phyloP scores from a whole-genome alignment of 1,284 basidiomycete genomes.

The Anthracocystis panici-leucophaei region DNA sequence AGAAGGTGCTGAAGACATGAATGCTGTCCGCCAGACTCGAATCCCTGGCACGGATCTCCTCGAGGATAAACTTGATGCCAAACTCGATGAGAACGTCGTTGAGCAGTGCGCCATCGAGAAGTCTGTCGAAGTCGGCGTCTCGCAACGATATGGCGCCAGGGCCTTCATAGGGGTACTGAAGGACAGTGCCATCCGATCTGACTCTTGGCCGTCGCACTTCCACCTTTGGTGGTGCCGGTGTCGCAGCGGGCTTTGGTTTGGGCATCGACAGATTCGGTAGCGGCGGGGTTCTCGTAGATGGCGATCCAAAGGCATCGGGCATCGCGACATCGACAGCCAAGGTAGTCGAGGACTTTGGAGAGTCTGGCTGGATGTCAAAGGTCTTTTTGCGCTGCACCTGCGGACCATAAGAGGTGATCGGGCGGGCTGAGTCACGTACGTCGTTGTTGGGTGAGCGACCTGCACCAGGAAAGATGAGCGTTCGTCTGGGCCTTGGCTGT shows the following conservation, averaged over 20 bases:
- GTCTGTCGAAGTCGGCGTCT: conserved; percentile 48
- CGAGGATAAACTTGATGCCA: conserved; percentile 81
- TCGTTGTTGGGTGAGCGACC: conserved; percentile 5
- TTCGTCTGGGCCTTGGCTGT: conserved; percentile 7
- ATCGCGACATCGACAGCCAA: conserved; percentile 9
- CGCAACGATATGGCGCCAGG: conserved; percentile 54
- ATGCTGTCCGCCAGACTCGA: conserved; percentile 79
- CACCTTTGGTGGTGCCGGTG: background rate
- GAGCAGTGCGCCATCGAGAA: conserved; percentile 71
- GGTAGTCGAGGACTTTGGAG: conserved; percentile 15
- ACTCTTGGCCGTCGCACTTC: background rate
- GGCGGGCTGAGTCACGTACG: background rate
- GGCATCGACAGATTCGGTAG: conserved; percentile 5
- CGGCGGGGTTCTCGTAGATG: background rate
- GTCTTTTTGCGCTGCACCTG: conserved; percentile 16
- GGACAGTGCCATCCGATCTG: conserved; percentile 20
- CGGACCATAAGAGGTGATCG: background rate
- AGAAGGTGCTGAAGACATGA: conserved; percentile 95
- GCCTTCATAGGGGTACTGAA: conserved; percentile 56
- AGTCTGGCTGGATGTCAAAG: conserved; percentile 32
- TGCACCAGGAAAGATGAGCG: conserved; percentile 26
- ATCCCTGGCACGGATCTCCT: conserved; percentile 68
- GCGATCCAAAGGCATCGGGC: conserved; percentile 3
- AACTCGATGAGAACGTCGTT: conserved; percentile 98
- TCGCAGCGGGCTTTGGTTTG: conserved; percentile 4